These are phyloP conservation scores for Diplodia intermedia DNA, from an alignment of 2,329 filamentous ascomycete species.

Conservation along the genomic window DNA sequence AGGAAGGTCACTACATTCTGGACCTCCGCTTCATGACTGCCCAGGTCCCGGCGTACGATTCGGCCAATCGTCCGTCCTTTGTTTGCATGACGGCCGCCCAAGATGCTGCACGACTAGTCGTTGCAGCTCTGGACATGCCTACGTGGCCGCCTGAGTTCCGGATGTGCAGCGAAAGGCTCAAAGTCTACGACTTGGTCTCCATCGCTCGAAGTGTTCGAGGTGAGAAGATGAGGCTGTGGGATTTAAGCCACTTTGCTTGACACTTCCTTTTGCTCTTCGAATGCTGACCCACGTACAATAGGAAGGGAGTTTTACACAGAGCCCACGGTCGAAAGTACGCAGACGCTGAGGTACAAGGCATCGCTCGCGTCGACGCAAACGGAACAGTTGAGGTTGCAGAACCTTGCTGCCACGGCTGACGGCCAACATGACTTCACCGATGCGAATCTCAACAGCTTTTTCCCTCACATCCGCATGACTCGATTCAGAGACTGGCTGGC, in stretches of 20 bases:
- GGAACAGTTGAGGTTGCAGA: conserved; percentile 57
- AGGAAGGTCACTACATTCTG: conserved; percentile 70
- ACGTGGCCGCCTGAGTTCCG: conserved; percentile 73
- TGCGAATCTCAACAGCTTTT: conserved; percentile 60
- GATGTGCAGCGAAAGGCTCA: conserved; percentile 71
- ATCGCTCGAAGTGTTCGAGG: conserved; percentile 48
- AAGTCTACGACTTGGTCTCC: conserved; percentile 66
- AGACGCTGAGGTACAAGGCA: conserved; percentile 59
- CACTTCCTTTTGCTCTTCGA: neutral
- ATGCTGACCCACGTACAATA: conserved; percentile 34
- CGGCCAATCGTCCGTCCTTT: conserved; percentile 52
- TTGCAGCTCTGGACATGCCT: conserved; percentile 69
- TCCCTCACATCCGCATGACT: conserved; percentile 47
- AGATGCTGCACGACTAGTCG: conserved; percentile 74
- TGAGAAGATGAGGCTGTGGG: neutral
- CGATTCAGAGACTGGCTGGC: conserved; percentile 51
- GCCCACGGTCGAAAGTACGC: conserved; percentile 48
- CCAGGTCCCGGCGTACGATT: conserved; percentile 65
- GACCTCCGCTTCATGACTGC: conserved; percentile 66
- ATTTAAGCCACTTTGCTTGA: neutral
- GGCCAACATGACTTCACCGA: conserved; percentile 70
- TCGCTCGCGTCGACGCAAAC: conserved; percentile 49
- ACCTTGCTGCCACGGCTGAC: conserved; percentile 71
- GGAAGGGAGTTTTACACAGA: conserved; percentile 40
- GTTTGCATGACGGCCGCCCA: conserved; percentile 73